These are phyloP conservation scores for Boechera stricta DNA, from an alignment of 345 rosid species.

Conservation along the genomic window DNA sequence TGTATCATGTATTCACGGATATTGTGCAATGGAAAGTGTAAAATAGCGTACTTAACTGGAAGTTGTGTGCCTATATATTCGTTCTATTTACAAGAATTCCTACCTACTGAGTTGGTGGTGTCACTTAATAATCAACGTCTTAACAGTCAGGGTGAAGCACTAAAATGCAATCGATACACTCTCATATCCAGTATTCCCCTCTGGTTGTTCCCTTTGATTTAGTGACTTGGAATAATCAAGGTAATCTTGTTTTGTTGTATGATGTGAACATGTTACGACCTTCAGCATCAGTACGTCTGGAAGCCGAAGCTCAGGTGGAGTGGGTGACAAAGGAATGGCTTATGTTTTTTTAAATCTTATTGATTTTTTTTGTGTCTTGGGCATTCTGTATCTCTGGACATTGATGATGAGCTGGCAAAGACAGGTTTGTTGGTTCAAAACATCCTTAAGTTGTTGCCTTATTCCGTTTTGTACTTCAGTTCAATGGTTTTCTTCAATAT, in stretches of 20 bases:
- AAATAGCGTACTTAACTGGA: constrained; percentile 9
- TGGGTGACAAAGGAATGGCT: not conserved
- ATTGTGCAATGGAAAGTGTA: constrained; percentile 25
- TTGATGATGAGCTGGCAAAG: not conserved
- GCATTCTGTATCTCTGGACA: not conserved
- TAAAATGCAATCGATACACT: constrained; percentile 5
- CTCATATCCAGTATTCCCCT: not conserved
- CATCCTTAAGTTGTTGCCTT: constrained; percentile 1
- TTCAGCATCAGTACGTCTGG: constrained; percentile 16
- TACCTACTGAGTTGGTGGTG: not conserved
- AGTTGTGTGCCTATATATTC: constrained; percentile 32
- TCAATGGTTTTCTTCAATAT: constrained; percentile 4
- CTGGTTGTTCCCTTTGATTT: constrained; percentile 19
- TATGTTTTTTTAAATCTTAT: not conserved
- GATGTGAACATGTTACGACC: constrained; percentile 21
- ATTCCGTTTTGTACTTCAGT: not conserved
- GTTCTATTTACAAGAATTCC: constrained; percentile 13
- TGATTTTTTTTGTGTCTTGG: not conserved
- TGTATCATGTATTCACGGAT: constrained; percentile 42
- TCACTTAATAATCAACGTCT: constrained; percentile 25
- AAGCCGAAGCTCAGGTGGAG: constrained; percentile 21
- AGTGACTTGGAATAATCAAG: constrained; percentile 9
- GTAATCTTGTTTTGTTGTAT: constrained; percentile 11
- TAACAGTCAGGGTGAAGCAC: constrained; percentile 1
- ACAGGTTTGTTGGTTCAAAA: constrained; percentile 3